Conservation (phyloP, 1,139 yeast genomes). For the Hanseniaspora uvarum region DNA sequence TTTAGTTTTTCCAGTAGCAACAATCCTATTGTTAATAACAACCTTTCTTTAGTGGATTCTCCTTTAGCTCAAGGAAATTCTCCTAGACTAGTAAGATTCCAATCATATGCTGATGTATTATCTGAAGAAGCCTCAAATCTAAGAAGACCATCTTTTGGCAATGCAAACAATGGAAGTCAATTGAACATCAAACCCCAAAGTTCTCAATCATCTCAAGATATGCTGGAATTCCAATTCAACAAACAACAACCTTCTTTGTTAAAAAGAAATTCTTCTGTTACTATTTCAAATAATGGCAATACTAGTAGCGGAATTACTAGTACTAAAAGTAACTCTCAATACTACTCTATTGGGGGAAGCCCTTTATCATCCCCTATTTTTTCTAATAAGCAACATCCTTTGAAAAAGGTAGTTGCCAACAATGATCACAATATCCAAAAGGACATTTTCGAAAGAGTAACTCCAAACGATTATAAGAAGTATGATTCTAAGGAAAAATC, state of each 20-base stretch:
- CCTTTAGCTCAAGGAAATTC: slow-evolving; percentile 8
- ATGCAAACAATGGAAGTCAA: background rate
- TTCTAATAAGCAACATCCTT: background rate
- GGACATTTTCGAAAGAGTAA: slow-evolving; percentile 15
- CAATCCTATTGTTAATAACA: background rate
- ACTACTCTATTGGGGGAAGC: background rate
- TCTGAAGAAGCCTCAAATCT: slow-evolving; percentile 42
- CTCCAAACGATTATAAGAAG: slow-evolving; percentile 16
- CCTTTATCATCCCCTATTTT: slow-evolving; percentile 7
- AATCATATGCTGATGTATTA: slow-evolving; percentile 71
- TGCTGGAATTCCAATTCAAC: slow-evolving; percentile 19
- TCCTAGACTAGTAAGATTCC: slow-evolving; percentile 44
- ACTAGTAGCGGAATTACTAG: slow-evolving; percentile 7
- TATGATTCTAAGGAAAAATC: slow-evolving; percentile 13
- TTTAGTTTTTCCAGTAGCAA: slow-evolving; percentile 12
- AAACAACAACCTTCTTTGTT: slow-evolving; percentile 16
- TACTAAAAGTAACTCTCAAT: background rate
- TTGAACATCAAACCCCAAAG: slow-evolving; percentile 21
- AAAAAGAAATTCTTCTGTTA: slow-evolving; percentile 11
- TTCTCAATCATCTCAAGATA: slow-evolving; percentile 15
- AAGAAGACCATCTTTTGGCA: slow-evolving; percentile 45
- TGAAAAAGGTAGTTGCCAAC: background rate
- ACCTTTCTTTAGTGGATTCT: background rate
- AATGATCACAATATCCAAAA: background rate
- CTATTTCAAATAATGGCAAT: slow-evolving; percentile 3